Conservation (phyloP, 306 rosid genomes). For the Dalbergia cultrata region DNA sequence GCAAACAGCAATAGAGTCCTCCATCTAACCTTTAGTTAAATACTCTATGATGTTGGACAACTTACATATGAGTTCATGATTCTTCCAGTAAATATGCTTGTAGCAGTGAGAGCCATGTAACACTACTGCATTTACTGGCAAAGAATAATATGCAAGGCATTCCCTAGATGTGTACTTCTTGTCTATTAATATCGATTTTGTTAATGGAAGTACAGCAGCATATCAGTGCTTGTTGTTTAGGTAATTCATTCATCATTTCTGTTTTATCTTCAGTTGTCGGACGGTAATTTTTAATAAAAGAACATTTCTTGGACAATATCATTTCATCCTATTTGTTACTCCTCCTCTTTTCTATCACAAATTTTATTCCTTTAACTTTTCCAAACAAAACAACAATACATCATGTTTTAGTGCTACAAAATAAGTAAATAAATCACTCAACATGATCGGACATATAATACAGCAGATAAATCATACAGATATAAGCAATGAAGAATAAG, state of each 20-base stretch:
- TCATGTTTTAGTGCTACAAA: neutral
- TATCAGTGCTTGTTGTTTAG: slow-evolving; percentile 11
- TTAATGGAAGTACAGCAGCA: neutral
- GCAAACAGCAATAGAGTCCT: slow-evolving; percentile 29
- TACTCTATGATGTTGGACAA: slow-evolving; percentile 29
- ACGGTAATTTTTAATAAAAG: neutral
- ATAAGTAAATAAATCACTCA: slow-evolving; percentile 28
- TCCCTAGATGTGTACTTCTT: neutral
- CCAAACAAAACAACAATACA: slow-evolving; percentile 27
- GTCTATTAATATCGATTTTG: slow-evolving; percentile 16
- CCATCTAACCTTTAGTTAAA: slow-evolving; percentile 37
- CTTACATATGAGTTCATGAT: slow-evolving; percentile 14
- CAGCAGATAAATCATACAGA: neutral
- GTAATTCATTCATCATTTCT: slow-evolving; percentile 27
- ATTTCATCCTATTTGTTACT: slow-evolving; percentile 24
- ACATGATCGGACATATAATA: neutral
- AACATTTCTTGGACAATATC: slow-evolving; percentile 19
- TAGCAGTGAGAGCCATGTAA: slow-evolving; percentile 4
- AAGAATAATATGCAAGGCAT: slow-evolving; percentile 11
- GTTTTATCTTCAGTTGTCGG: slow-evolving; percentile 9
- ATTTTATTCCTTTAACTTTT: slow-evolving; percentile 21
- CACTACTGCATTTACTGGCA: slow-evolving; percentile 15
- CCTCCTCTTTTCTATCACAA: slow-evolving; percentile 25
- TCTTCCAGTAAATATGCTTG: slow-evolving; percentile 22
- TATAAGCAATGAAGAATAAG: slow-evolving; percentile 15